Percentiles rank a stretch among this genome's conserved stretches.
Evolutionary conservation across 164 flowering plant species (phyloP).

Genomic region (Akebia trifoliata): DNA sequence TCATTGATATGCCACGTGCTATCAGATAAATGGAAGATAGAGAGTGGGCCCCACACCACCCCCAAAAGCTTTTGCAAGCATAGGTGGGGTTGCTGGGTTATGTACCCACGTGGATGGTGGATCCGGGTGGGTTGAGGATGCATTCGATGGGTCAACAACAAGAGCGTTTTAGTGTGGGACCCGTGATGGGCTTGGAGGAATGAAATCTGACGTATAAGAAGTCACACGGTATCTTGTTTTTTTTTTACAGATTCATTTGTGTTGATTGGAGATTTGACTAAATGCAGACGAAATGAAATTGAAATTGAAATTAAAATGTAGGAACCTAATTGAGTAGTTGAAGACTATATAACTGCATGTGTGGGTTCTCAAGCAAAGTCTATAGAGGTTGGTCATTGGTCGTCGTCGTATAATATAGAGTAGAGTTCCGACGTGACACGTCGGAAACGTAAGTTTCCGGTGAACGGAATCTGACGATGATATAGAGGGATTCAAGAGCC

Average conservation of each 20-base stretch:
- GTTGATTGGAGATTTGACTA: neutral
- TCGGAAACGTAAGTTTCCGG: neutral
- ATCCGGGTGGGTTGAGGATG: too few species aligned
- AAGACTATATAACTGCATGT: slow-evolving; percentile 6
- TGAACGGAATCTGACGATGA: slow-evolving; percentile 3
- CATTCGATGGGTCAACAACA: too few species aligned
- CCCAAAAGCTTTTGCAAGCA: neutral
- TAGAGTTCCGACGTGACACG: neutral
- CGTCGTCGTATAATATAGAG: neutral
- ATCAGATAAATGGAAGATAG: too few species aligned
- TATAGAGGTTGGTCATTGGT: too few species aligned
- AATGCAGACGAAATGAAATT: slow-evolving; percentile 13
- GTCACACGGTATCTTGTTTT: neutral
- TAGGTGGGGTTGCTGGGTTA: neutral
- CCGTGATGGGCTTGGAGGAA: neutral
- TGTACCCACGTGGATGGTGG: slow-evolving; percentile 6
- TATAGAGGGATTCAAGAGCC: neutral
- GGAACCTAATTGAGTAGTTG: neutral
- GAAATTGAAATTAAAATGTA: slow-evolving; percentile 8
- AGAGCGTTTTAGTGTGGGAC: too few species aligned
- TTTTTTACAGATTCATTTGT: neutral
- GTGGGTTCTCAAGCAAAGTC: neutral
- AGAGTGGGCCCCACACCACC: too few species aligned
- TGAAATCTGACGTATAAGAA: too few species aligned
- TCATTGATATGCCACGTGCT: neutral